phyloP scores from a whole-genome alignment of 192 early-diverging fungal genomes.

The Physocladia obscura region DNA sequence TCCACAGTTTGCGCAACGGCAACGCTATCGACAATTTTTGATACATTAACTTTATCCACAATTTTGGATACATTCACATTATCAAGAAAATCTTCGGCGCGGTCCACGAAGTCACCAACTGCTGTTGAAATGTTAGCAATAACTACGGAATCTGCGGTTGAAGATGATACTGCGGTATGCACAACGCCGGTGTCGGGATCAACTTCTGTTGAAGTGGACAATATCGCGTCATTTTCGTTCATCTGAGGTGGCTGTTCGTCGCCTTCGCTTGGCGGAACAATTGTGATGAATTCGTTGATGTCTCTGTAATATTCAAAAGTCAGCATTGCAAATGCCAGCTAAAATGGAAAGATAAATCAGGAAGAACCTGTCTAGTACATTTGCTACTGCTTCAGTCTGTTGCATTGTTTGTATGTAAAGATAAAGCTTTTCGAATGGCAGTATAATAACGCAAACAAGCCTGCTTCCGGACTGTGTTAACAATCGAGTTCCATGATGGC shows the following conservation, averaged over 20 bases:
- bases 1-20: conserved; percentile 22
- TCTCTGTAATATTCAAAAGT: conserved; percentile 28
- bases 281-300: conserved; percentile 41
- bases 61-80: neutral
- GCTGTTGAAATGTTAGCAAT: neutral
- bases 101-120: neutral
- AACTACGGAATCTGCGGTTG: neutral
- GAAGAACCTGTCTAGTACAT: conserved; percentile 7
- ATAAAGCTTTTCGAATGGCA: neutral
- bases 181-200: conserved; percentile 14
- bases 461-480: conserved; percentile 52
- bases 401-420: neutral
- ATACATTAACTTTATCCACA: conserved; percentile 6
- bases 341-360: neutral
- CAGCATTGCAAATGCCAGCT: neutral
- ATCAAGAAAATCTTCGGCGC: conserved; percentile 6
- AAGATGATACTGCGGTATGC: neutral
- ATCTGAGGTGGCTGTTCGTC: neutral
- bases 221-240: too few relatives aligned
- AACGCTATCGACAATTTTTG: conserved; percentile 2
- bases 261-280: conserved; percentile 22
- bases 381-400: conserved; percentile 16
- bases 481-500: conserved; percentile 41
- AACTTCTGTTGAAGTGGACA: neutral
- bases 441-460: too few relatives aligned